Evolutionary conservation across 1,139 yeast genomes (phyloP).

Genomic region (Hemisphaericaspora xylanilytica): DNA sequence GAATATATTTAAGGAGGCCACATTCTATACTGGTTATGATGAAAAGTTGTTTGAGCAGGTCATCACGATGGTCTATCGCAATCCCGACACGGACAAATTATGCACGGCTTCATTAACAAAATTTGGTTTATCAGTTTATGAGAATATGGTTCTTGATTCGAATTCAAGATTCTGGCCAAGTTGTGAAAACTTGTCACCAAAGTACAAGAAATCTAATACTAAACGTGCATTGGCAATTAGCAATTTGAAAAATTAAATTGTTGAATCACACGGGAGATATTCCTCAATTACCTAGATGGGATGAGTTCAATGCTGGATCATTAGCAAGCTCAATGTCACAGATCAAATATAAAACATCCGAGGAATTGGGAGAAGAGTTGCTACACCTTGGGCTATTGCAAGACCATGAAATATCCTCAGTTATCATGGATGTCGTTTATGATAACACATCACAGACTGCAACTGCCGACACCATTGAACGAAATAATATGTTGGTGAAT

Average conservation of each 20-base stretch:
- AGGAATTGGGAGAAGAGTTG: constrained; percentile 53
- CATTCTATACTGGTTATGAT: constrained; percentile 56
- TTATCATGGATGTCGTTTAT: constrained; percentile 73
- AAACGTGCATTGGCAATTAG: constrained; percentile 78
- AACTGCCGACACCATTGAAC: constrained; percentile 33
- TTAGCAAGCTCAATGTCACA: constrained; percentile 62
- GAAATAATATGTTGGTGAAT: constrained; percentile 73
- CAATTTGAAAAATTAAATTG: constrained; percentile 61
- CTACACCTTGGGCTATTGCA: constrained; percentile 58
- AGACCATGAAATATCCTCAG: constrained; percentile 51
- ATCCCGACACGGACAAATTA: constrained; percentile 43
- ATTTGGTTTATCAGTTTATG: constrained; percentile 65
- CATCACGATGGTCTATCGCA: constrained; percentile 53
- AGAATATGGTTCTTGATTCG: constrained; percentile 57
- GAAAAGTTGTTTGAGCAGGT: constrained; percentile 50
- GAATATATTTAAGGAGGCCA: constrained; percentile 48
- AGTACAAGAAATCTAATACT: constrained; percentile 55
- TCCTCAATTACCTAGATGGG: constrained; percentile 38
- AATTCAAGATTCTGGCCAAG: constrained; percentile 77
- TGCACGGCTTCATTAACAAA: constrained; percentile 65
- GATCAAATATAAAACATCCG: constrained; percentile 49
- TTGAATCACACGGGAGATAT: constrained; percentile 29
- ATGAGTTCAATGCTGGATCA: constrained; percentile 79
- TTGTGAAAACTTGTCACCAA: constrained; percentile 60
- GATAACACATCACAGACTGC: constrained; percentile 37